These are phyloP conservation scores for Penicillium psychrosexuale DNA, from an alignment of 2,329 filamentous ascomycete species.

Conservation along the genomic window DNA sequence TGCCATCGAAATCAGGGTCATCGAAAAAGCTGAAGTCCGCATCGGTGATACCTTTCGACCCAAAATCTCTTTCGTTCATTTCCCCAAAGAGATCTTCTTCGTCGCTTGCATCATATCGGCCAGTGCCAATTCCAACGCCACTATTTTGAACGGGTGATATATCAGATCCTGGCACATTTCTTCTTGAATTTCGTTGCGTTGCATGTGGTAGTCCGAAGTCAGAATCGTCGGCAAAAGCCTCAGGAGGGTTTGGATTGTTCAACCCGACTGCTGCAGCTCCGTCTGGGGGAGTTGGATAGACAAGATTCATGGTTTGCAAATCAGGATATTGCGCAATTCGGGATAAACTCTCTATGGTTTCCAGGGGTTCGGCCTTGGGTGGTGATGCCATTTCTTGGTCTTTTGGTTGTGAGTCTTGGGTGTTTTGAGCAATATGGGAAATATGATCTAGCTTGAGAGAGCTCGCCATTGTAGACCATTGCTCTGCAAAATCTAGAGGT, in stretches of 20 bases:
- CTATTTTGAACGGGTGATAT: slow-evolving; percentile 16
- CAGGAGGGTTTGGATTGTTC: slow-evolving; percentile 28
- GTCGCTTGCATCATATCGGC: slow-evolving; percentile 41
- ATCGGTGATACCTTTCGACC: slow-evolving; percentile 56
- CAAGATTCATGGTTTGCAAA: slow-evolving; percentile 41
- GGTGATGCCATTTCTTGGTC: slow-evolving; percentile 24
- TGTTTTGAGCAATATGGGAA: slow-evolving; percentile 17
- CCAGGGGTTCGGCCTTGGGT: slow-evolving; percentile 25
- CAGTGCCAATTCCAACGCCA: slow-evolving; percentile 35
- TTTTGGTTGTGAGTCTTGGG: slow-evolving; percentile 25
- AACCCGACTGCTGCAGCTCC: slow-evolving; percentile 38
- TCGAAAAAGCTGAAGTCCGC: slow-evolving; percentile 66
- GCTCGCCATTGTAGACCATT: slow-evolving; percentile 36
- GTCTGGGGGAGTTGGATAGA: slow-evolving; percentile 56
- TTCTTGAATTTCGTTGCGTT: slow-evolving; percentile 16
- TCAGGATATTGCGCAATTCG: slow-evolving; percentile 40
- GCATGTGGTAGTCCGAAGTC: slow-evolving; percentile 22
- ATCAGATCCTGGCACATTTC: slow-evolving; percentile 19
- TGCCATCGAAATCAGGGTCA: slow-evolving; percentile 43
- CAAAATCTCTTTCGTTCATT: slow-evolving; percentile 54
- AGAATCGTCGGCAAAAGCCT: slow-evolving; percentile 32
- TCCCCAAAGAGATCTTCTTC: slow-evolving; percentile 60
- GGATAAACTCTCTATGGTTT: slow-evolving; percentile 39
- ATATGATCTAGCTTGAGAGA: slow-evolving; percentile 21
- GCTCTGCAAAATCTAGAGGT: slow-evolving; percentile 44